Base-by-base conservation (phyloP, 2,329 filamentous ascomycete species). In the Ophiostoma quercus region DNA sequence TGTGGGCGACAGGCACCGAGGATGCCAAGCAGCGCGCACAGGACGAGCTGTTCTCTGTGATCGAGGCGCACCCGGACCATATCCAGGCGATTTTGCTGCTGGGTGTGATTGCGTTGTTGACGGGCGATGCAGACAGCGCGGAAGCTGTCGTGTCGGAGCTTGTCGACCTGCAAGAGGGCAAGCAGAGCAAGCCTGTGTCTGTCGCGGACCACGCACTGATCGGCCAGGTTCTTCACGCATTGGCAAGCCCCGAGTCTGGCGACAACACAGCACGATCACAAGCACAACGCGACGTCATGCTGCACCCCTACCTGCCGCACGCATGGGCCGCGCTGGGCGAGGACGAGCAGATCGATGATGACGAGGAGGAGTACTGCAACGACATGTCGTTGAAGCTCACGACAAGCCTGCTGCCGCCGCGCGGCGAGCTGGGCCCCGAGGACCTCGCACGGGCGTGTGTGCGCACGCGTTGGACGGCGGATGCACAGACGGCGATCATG, bases 331-430 rank as follows among this genome's bases (percentile, higher is more conserved):
- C 90, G 67, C 82, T 98, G 32, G 88, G 91, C 0, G 84, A 87
- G 12, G 69, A 65, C 0, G 75, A 67, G 0, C 74, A 84, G 0
- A 85, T 84, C 6, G 75, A 72, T 1, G 75, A 71, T 4, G 73
- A 73, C 22, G 73, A 75, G 32, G 73, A 69, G 54, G 79, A 81
- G n/a, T 80, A 84, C 69, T 80, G 83, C 0, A 89, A 91, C 2
- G 87, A 91, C 74, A 93, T 97, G 88, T 92, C 93, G 1, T 82
- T 96, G 72, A 85, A 88, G 76, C 92, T 93, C n/a, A 93, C 94
- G 0, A 76, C 86, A 51, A 88, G 89, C 74, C 88, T 86, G 9
- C 87, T 94, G 2, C 91, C 93, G 47, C 93, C 94, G 0, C 79
- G 84, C 67, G 92, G 92, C 0, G 80, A 83, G 1, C 80, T 96